phyloP scores from a whole-genome alignment of 2,329 filamentous ascomycete genomes.

The Aureobasidium sp. region DNA sequence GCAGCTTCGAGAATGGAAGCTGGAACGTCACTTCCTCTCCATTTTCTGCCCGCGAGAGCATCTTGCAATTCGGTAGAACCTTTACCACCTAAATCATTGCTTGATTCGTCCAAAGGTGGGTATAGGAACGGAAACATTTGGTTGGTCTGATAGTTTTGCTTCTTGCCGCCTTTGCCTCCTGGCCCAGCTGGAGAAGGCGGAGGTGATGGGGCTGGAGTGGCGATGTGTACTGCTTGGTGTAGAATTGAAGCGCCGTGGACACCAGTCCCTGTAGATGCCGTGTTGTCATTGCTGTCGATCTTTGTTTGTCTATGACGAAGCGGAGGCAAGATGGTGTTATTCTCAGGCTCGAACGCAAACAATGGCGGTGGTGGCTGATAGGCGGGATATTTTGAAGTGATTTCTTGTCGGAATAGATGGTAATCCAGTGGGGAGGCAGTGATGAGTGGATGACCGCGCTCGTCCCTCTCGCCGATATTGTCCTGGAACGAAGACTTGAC shows the following conservation, averaged over 20 bases:
- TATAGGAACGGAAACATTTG: slow-evolving; percentile 98
- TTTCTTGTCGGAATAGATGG: slow-evolving; percentile 91
- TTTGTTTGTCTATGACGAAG: slow-evolving; percentile 59
- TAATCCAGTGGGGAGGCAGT: slow-evolving; percentile 94
- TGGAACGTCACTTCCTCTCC: slow-evolving; percentile 91
- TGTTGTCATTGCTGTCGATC: slow-evolving; percentile 43
- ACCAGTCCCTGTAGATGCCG: slow-evolving; percentile 36
- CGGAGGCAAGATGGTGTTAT: slow-evolving; percentile 82
- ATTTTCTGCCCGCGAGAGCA: slow-evolving; percentile 69
- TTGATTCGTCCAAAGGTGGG: slow-evolving; percentile 79
- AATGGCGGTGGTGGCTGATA: slow-evolving; percentile 82
- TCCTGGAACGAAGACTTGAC: slow-evolving; percentile 63
- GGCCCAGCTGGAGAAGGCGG: slow-evolving; percentile 81
- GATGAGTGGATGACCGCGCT: slow-evolving; percentile 67
- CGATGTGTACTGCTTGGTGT: slow-evolving; percentile 94
- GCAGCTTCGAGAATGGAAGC: slow-evolving; percentile 93
- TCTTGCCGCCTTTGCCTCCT: slow-evolving; percentile 88
- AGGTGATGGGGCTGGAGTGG: slow-evolving; percentile 93
- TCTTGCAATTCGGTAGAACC: slow-evolving; percentile 76
- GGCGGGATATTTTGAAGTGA: slow-evolving; percentile 94
- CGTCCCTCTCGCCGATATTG: slow-evolving; percentile 45
- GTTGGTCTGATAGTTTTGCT: slow-evolving; percentile 98
- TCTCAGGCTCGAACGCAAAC: slow-evolving; percentile 81
- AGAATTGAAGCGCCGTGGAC: slow-evolving; percentile 63
- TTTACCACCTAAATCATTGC: slow-evolving; percentile 86